Evolutionary conservation across 139 green algal species (phyloP).

Genomic region (Volvox reticuliferus): DNA sequence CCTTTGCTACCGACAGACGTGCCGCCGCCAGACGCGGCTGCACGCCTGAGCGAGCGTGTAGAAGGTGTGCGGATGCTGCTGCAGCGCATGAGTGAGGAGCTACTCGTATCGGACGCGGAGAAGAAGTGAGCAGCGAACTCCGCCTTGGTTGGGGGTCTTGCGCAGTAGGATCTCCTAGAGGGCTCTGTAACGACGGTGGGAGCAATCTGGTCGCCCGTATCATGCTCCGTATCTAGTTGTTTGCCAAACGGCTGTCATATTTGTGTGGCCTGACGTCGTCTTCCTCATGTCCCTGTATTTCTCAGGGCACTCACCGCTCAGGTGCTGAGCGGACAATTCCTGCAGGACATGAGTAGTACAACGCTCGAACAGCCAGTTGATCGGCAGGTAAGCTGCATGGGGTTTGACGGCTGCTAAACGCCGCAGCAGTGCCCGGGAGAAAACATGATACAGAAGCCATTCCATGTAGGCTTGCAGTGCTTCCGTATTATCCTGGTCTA

Average conservation of each 20-base stretch:
- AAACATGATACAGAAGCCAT: no score
- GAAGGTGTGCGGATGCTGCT: constrained; percentile 33
- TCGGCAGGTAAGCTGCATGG: constrained; percentile 1
- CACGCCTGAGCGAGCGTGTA: constrained; percentile 40
- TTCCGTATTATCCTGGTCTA: no score
- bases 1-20: constrained; percentile 7
- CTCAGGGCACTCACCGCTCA: neutral
- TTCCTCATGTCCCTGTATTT: neutral
- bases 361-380: neutral
- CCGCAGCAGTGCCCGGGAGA: no score
- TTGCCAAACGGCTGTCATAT: no score
- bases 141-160: neutral
- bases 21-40: constrained; percentile 26
- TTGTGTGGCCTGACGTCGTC: no score
- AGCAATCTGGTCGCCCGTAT: no score
- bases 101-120: constrained; percentile 37
- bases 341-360: constrained; percentile 4
- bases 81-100: constrained; percentile 45
- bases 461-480: no score
- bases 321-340: neutral
- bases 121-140: neutral
- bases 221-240: no score
- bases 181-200: no score
- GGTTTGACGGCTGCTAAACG: neutral
- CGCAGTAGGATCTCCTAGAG: neutral